Percentiles rank a stretch among this genome's conserved stretches.
phyloP scores from a whole-genome alignment of 2,329 filamentous ascomycete species.

The Hymenoscyphus albidus region DNA sequence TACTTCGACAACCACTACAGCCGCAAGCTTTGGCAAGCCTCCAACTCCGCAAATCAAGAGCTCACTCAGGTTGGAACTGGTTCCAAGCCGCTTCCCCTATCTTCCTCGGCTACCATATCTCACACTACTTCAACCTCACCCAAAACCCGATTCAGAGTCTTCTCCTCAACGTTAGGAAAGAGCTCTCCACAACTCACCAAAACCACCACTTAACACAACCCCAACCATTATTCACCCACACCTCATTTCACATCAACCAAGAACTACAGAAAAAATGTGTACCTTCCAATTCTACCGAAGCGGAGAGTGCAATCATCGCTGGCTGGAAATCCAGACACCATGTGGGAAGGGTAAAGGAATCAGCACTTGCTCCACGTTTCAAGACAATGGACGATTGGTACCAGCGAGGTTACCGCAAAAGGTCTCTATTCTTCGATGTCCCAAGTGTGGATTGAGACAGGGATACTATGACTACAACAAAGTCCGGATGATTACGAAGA shows the following conservation, averaged over 20 bases:
- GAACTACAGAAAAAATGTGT: neutral
- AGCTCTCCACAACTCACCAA: neutral
- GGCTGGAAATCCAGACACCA: constrained; percentile 16
- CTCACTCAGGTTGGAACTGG: neutral
- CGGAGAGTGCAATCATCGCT: constrained; percentile 15
- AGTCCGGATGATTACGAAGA: constrained; percentile 18
- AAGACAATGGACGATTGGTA: neutral
- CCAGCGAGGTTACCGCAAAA: neutral
- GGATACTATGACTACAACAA: constrained; percentile 20
- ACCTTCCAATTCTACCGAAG: constrained; percentile 14
- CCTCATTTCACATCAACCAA: too few relatives aligned
- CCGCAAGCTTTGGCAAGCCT: neutral
- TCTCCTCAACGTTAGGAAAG: neutral
- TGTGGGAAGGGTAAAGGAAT: constrained; percentile 19
- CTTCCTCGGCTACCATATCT: neutral
- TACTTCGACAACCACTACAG: neutral
- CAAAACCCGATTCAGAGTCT: neutral
- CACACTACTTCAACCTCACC: neutral
- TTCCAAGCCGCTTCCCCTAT: neutral
- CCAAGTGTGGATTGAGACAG: constrained; percentile 13
- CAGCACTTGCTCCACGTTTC: constrained; percentile 17
- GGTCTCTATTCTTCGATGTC: constrained; percentile 10
- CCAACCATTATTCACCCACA: too few relatives aligned
- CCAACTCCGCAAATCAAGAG: neutral
- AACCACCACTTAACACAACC: neutral